Evolutionary conservation across 257 asterid species (phyloP), one percentile per base, ranked within the genome.

Genomic region (Plantago major): DNA sequence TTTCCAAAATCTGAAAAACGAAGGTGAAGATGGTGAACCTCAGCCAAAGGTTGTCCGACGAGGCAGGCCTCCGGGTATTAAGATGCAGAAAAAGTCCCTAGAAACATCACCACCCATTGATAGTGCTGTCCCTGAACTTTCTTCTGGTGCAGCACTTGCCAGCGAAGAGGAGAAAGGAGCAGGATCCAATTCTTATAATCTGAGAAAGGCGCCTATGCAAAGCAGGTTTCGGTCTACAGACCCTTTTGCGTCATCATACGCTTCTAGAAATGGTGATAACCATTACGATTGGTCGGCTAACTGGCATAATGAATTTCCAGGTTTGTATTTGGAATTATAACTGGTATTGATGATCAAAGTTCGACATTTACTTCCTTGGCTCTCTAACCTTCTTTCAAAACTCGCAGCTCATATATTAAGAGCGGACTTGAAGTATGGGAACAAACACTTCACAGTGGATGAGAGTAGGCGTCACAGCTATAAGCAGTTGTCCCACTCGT

Each of bases 241-340:
- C 58, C 74, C 69, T 1, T 83, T 62, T 10, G 74, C 74, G 42
- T 68, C 86, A 17, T 68, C 93, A 38, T 60, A 70, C 68, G 74
- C 84, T 44, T 67, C 84, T 17, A 81, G 90, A 63, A 82, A 82
- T 67, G 86, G 95, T 18, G 98, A 82, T 64, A 80, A 73, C 74
- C 64, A 71, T 67, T 73, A 87, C 0, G 97, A 89, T 9, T 85
- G 63, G 63, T 40, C 69, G 60, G 81, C 78, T 18, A 95, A 93
- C 45, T 93, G 99, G 99, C 89, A 82, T 61, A 73, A 77, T 42
- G 99, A 93, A 71, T 93, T 93, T 58, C 99, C 99, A 80, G 99
- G 99, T 92, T 37, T 52, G 37, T 64, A 62, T 58, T 8, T 57
- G 59, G 40, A 7, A 7, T 33, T 33, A 33, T 33, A 4, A 0